A percentile compares a stretch with the other conserved stretches of the same genome.
These are phyloP conservation scores for Tetradesmus lagerheimii DNA, from an alignment of 139 green algal species.

Conservation along the genomic window DNA sequence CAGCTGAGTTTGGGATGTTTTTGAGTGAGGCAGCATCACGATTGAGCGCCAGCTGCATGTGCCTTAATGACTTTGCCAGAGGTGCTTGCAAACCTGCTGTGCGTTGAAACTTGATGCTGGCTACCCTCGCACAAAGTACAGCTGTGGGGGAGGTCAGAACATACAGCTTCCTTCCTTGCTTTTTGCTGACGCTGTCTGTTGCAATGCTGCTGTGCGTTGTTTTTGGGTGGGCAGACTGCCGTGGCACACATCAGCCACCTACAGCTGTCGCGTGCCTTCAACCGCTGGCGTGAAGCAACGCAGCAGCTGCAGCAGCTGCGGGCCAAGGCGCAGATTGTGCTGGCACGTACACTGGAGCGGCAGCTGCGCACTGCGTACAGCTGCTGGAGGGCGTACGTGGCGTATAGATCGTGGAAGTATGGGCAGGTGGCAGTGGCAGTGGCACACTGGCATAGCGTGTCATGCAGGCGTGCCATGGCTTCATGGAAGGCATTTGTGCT, in stretches of 20 bases:
- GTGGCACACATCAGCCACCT: constrained; percentile 7
- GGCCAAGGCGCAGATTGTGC: constrained; percentile 8
- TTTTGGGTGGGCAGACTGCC: not conserved
- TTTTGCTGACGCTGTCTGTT: not conserved
- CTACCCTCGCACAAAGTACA: too few relatives aligned
- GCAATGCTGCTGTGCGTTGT: not conserved
- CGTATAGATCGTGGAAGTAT: not conserved
- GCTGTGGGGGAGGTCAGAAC: too few relatives aligned
- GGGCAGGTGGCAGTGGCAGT: not conserved
- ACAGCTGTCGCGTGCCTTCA: not conserved
- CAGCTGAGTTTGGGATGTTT: too few relatives aligned
- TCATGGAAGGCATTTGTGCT: not conserved
- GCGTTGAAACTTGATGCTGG: too few relatives aligned
- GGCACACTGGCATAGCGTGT: not conserved
- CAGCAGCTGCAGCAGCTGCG: constrained; percentile 22
- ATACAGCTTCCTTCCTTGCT: too few relatives aligned
- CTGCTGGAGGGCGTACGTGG: not conserved
- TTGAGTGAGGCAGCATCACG: too few relatives aligned
- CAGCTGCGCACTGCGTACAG: not conserved
- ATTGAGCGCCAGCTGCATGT: too few relatives aligned
- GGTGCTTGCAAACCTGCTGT: too few relatives aligned
- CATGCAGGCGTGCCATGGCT: not conserved
- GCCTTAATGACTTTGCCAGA: too few relatives aligned
- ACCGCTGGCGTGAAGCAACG: constrained; percentile 13
- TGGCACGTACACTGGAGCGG: constrained; percentile 11